These are phyloP conservation scores for Phytopythium sindhum DNA, from an alignment of 352 stramenopile genomes.

Conservation along the genomic window DNA sequence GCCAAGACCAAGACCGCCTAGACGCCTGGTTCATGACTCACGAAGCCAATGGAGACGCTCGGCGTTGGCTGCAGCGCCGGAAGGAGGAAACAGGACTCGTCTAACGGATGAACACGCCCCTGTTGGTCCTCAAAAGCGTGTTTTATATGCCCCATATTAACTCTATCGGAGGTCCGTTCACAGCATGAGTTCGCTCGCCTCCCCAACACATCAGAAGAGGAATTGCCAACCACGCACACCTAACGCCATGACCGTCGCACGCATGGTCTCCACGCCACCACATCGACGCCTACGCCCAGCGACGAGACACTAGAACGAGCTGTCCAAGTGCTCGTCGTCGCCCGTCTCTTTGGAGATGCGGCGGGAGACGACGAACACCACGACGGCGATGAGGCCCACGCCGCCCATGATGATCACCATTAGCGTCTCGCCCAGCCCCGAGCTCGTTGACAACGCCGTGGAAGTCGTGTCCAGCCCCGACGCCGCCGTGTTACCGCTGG, in stretches of 20 bases:
- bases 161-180: neutral
- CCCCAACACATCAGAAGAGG: too few relatives aligned
- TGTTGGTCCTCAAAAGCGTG: slow-evolving; percentile 1
- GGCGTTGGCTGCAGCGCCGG: too few relatives aligned
- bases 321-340: slow-evolving; percentile 28
- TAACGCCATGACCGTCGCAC: neutral
- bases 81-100: neutral
- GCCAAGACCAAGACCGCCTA: slow-evolving; percentile 74
- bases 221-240: too few relatives aligned
- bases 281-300: slow-evolving; percentile 1
- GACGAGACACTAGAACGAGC: slow-evolving; percentile 12
- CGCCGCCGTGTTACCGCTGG: slow-evolving; percentile 7
- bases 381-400: slow-evolving; percentile 43
- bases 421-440: slow-evolving; percentile 39
- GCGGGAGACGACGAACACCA: slow-evolving; percentile 52
- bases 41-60: too few relatives aligned
- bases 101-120: neutral
- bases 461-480: slow-evolving; percentile 13
- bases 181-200: neutral
- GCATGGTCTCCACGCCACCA: neutral
- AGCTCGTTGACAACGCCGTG: slow-evolving; percentile 14
- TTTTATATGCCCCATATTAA: slow-evolving; percentile 2
- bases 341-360: slow-evolving; percentile 49
- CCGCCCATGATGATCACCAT: slow-evolving; percentile 57
- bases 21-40: too few relatives aligned